These are phyloP conservation scores for Chlamydomonas sp. DNA, from an alignment of 139 green algal species.

Conservation along the genomic window DNA sequence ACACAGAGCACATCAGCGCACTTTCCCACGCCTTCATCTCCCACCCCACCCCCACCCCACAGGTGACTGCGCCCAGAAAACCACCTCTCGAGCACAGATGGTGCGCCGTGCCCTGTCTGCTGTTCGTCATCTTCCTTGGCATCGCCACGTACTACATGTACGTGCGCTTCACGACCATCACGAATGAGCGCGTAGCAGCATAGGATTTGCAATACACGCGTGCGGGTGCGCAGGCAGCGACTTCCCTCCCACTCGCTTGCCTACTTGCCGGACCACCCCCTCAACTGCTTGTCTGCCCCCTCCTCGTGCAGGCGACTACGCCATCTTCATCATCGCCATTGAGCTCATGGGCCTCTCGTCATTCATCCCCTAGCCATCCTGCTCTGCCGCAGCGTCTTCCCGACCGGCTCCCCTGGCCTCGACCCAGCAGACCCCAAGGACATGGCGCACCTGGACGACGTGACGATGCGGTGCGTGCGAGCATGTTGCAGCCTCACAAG, in stretches of 20 bases:
- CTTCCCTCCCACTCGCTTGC: too few species aligned
- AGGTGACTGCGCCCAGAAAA: too few species aligned
- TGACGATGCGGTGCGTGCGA: too few species aligned
- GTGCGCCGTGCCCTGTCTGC: conserved; percentile 3
- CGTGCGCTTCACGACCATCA: background rate
- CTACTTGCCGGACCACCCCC: background rate
- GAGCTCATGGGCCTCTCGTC: conserved; percentile 36
- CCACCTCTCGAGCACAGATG: conserved; percentile 10
- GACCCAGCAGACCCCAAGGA: too few species aligned
- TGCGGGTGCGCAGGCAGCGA: background rate
- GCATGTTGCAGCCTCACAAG: too few species aligned
- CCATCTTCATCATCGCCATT: conserved; percentile 26
- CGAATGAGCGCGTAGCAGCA: background rate
- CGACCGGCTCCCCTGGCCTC: conserved; percentile 16
- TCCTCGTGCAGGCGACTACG: conserved; percentile 20
- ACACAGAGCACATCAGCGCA: too few species aligned
- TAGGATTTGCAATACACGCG: too few species aligned
- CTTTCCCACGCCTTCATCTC: too few species aligned
- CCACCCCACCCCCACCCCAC: too few species aligned
- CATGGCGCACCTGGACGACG: too few species aligned
- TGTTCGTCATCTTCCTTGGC: conserved; percentile 9
- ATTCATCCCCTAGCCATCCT: conserved; percentile 39
- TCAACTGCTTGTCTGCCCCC: too few species aligned
- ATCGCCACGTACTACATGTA: conserved; percentile 13
- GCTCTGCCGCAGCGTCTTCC: conserved; percentile 17